These are phyloP conservation scores for Friedmanniomyces simplex DNA, from an alignment of 495 filamentous ascomycete species.

Conservation along the genomic window DNA sequence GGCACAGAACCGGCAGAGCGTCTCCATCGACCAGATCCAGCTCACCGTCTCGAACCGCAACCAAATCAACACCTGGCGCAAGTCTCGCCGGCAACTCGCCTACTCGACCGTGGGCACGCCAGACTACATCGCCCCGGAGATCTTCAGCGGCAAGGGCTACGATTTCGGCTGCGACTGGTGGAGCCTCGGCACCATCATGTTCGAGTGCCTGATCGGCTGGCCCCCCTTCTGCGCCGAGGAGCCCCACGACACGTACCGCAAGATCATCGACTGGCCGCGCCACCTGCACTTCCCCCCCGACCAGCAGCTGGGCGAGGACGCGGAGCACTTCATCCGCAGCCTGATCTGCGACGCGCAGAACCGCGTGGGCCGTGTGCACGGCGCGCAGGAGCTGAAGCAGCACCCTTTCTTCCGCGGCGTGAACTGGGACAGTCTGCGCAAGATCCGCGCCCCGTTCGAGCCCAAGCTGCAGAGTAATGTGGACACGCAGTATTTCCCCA, in stretches of 20 bases:
- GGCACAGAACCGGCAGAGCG: slow-evolving; percentile 71
- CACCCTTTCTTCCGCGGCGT: slow-evolving; percentile 96
- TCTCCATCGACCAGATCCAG: slow-evolving; percentile 95
- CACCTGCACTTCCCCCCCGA: slow-evolving; percentile 96
- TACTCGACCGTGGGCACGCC: slow-evolving; percentile 98
- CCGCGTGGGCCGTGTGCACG: slow-evolving; percentile 72
- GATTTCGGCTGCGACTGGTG: slow-evolving; percentile 98
- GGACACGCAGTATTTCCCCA: slow-evolving; percentile 98
- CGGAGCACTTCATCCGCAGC: slow-evolving; percentile 79
- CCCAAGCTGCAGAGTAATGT: slow-evolving; percentile 82
- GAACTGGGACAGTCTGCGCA: slow-evolving; percentile 79
- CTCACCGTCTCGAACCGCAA: slow-evolving; percentile 93
- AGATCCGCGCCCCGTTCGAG: slow-evolving; percentile 91
- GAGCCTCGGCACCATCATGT: slow-evolving; percentile 98
- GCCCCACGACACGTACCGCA: slow-evolving; percentile 92
- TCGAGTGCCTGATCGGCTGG: slow-evolving; percentile 97
- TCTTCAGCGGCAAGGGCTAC: slow-evolving; percentile 94
- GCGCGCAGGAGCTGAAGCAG: slow-evolving; percentile 77
- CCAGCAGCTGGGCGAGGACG: slow-evolving; percentile 72
- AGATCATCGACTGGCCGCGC: slow-evolving; percentile 97
- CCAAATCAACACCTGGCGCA: slow-evolving; percentile 97
- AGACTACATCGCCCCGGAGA: slow-evolving; percentile 97
- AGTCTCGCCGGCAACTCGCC: slow-evolving; percentile 85
- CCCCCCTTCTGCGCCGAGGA: slow-evolving; percentile 98
- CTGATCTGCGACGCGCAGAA: slow-evolving; percentile 86